phyloP scores from a whole-genome alignment of 2,329 filamentous ascomycete species.

The Bertia moriformis region DNA sequence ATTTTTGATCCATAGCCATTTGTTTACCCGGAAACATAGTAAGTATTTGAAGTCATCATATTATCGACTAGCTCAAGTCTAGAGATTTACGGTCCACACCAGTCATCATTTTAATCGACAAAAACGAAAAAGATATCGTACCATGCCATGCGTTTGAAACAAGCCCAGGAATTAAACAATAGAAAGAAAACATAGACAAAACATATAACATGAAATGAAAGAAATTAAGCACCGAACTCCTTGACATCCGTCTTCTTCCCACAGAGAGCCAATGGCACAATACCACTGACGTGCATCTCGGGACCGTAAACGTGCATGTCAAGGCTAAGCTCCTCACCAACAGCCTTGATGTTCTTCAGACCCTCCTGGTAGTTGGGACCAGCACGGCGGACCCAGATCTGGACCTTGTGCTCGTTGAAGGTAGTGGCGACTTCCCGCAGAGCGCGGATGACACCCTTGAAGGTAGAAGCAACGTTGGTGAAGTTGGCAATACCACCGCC shows the following conservation, averaged over 20 bases:
- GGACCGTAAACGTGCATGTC: slow-evolving; percentile 49
- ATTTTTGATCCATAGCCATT: no score
- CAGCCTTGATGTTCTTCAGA: slow-evolving; percentile 98
- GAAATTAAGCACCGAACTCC: slow-evolving; percentile 30
- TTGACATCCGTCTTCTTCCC: slow-evolving; percentile 44
- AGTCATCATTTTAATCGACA: no score
- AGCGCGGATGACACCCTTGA: slow-evolving; percentile 98
- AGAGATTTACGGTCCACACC: no score
- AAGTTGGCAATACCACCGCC: slow-evolving; percentile 99
- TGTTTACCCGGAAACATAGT: no score
- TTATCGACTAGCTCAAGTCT: no score
- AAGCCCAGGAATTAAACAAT: neutral
- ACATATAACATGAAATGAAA: neutral
- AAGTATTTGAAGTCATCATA: no score
- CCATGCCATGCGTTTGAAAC: neutral
- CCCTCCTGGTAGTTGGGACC: slow-evolving; percentile 99
- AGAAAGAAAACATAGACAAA: neutral
- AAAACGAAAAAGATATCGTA: neutral
- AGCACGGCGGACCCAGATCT: slow-evolving; percentile 85
- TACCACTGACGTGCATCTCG: slow-evolving; percentile 94
- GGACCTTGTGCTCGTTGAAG: slow-evolving; percentile 88
- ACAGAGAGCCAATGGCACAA: slow-evolving; percentile 77
- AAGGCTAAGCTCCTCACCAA: slow-evolving; percentile 82
- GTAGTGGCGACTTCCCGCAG: slow-evolving; percentile 76
- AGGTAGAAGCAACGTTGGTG: slow-evolving; percentile 97